Evolutionary conservation across 2,329 filamentous ascomycete genomes (phyloP).

Genomic region (Drechslerella coelobrocha): DNA sequence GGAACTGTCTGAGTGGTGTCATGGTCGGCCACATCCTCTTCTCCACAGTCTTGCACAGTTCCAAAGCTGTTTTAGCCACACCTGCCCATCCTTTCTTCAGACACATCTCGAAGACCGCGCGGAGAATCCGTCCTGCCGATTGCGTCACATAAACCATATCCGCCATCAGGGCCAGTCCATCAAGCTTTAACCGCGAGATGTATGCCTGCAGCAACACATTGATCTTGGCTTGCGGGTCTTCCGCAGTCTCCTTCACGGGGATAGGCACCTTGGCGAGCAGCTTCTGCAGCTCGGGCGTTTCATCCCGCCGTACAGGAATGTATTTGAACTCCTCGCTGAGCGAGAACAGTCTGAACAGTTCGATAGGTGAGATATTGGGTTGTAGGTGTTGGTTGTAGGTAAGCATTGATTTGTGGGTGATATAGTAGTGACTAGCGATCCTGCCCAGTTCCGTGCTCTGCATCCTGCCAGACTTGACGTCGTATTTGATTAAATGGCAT

Average conservation of each 20-base stretch:
- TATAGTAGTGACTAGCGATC: slow-evolving; percentile 98
- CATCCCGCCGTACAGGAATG: slow-evolving; percentile 95
- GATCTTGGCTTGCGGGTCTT: slow-evolving; percentile 96
- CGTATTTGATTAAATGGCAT: slow-evolving; percentile 89
- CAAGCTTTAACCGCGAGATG: slow-evolving; percentile 90
- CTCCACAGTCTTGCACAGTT: slow-evolving; percentile 98
- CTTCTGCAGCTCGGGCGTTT: slow-evolving; percentile 95
- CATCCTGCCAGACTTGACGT: slow-evolving; percentile 86
- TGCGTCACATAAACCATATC: slow-evolving; percentile 99
- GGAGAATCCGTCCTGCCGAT: slow-evolving; percentile 91
- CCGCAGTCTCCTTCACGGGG: slow-evolving; percentile 95
- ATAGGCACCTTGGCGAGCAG: slow-evolving; percentile 88
- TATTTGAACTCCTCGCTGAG: slow-evolving; percentile 98
- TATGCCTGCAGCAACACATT: slow-evolving; percentile 97
- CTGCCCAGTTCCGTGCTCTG: slow-evolving; percentile 93
- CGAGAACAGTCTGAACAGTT: slow-evolving; percentile 94
- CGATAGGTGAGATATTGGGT: slow-evolving; percentile 88
- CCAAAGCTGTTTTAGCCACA: slow-evolving; percentile 88
- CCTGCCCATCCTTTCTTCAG: slow-evolving; percentile 95
- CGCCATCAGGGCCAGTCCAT: slow-evolving; percentile 94
- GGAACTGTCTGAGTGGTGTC: slow-evolving; percentile 92
- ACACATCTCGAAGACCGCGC: slow-evolving; percentile 96
- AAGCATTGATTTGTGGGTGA: slow-evolving; percentile 93
- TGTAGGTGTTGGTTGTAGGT: slow-evolving; percentile 96
- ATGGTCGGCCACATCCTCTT: slow-evolving; percentile 99